These are phyloP conservation scores for Haplosporangium sp. DNA, from an alignment of 371 early-diverging fungal species.

Conservation along the genomic window DNA sequence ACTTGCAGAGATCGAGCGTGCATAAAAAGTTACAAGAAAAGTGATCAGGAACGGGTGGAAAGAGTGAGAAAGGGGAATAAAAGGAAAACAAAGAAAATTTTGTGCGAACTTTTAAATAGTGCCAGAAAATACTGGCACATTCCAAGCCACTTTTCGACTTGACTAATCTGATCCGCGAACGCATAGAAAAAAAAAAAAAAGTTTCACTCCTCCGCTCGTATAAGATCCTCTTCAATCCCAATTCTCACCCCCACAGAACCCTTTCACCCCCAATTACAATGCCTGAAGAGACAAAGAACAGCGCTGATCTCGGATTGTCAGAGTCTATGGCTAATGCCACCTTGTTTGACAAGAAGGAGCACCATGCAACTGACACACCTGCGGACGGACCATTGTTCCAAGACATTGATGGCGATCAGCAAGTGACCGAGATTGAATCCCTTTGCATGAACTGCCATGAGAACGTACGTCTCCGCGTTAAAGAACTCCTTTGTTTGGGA, in stretches of 20 bases:
- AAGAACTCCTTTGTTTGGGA: background rate
- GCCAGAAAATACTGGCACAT: too few species aligned
- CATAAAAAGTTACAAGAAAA: background rate
- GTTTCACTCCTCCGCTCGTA: too few species aligned
- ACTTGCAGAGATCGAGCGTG: background rate
- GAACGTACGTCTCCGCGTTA: slow-evolving; percentile 64
- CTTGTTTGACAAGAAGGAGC: slow-evolving; percentile 34
- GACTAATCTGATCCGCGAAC: too few species aligned
- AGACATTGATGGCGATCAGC: slow-evolving; percentile 69
- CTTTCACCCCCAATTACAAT: slow-evolving; percentile 7
- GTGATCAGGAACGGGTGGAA: slow-evolving; percentile 8
- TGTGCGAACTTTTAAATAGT: too few species aligned
- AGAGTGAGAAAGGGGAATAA: slow-evolving; percentile 7
- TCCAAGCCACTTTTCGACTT: too few species aligned
- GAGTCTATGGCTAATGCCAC: slow-evolving; percentile 28
- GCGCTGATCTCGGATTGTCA: slow-evolving; percentile 29
- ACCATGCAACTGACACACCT: slow-evolving; percentile 7
- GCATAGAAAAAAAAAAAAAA: too few species aligned
- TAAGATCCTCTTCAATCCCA: too few species aligned
- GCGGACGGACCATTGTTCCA: slow-evolving; percentile 72
- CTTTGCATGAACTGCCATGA: slow-evolving; percentile 92
- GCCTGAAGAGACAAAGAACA: slow-evolving; percentile 26
- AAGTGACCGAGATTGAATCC: slow-evolving; percentile 86
- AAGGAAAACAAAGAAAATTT: slow-evolving; percentile 8
- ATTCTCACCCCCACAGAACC: too few species aligned